These are phyloP conservation scores for Skeletonema marinoi DNA, from an alignment of 108 stramenopile species.

Conservation along the genomic window DNA sequence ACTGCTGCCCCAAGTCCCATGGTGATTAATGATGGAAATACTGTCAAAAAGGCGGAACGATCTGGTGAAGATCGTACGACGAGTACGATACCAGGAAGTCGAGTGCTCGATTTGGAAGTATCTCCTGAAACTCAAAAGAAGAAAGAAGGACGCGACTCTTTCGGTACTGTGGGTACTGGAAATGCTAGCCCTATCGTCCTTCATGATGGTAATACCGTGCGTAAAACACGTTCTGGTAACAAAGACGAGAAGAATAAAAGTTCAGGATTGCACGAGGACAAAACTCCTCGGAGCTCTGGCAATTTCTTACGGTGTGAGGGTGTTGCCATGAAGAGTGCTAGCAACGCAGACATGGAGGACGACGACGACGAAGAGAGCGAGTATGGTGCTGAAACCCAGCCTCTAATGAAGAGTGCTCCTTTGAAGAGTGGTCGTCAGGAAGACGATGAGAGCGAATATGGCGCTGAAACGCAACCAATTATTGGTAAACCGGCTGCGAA, in stretches of 20 bases:
- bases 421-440: slow-evolving; percentile 8
- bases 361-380: neutral
- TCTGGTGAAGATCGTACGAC: neutral
- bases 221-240: slow-evolving; percentile 2
- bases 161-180: slow-evolving; percentile 8
- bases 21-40: slow-evolving; percentile 34
- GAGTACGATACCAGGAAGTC: neutral
- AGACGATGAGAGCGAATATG: neutral
- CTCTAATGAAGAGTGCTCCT: neutral
- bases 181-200: slow-evolving; percentile 22
- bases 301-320: slow-evolving; percentile 5
- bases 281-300: slow-evolving; percentile 20
- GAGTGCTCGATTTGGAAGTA: neutral
- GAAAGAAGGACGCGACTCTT: slow-evolving; percentile 8
- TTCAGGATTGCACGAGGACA: slow-evolving; percentile 15
- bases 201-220: slow-evolving; percentile 40
- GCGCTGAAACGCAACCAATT: neutral
- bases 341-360: neutral
- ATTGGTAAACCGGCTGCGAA: neutral
- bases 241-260: neutral
- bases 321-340: neutral
- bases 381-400: neutral
- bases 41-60: slow-evolving; percentile 20
- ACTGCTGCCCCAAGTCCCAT: slow-evolving; percentile 7
- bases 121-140: neutral